phyloP scores from a whole-genome alignment of 2,329 filamentous ascomycete genomes.

The Paraconiothyrium brasiliense region DNA sequence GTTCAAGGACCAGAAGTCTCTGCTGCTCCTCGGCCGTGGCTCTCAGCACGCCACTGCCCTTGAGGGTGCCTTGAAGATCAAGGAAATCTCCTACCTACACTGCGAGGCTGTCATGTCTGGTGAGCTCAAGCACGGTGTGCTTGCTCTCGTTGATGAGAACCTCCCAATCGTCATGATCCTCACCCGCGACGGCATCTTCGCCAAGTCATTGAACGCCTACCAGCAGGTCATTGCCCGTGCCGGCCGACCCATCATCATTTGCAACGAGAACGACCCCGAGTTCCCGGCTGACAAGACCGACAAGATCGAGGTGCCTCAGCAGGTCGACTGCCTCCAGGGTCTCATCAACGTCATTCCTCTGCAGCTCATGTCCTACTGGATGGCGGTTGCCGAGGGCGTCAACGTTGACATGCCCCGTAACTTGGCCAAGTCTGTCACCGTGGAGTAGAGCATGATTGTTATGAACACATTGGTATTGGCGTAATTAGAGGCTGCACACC shows the following conservation, averaged over 20 bases:
- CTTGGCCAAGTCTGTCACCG: constrained; percentile 97
- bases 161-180: constrained; percentile 99
- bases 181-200: constrained; percentile 94
- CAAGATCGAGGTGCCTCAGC: constrained; percentile 97
- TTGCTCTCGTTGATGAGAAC: constrained; percentile 97
- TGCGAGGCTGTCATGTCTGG: constrained; percentile 99
- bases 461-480: constrained; percentile 29
- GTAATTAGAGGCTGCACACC: constrained; percentile 33
- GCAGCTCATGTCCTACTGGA: constrained; percentile 98
- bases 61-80: constrained; percentile 97
- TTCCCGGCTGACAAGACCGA: constrained; percentile 89
- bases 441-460: constrained; percentile 73
- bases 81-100: constrained; percentile 99
- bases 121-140: constrained; percentile 98
- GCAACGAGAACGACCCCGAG: constrained; percentile 88
- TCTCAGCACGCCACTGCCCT: constrained; percentile 97
- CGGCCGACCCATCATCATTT: constrained; percentile 98
- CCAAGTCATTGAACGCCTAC: constrained; percentile 99
- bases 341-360: constrained; percentile 97
- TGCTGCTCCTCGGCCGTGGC: constrained; percentile 91
- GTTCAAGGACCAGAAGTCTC: constrained; percentile 97
- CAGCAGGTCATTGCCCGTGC: constrained; percentile 98
- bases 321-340: constrained; percentile 93
- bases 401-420: constrained; percentile 99
- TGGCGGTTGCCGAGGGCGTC: constrained; percentile 92